Percentiles rank a stretch among this genome's conserved stretches.
Evolutionary conservation across 1,284 basidiomycete species (phyloP).

Genomic region (Xanthoconium separans): DNA sequence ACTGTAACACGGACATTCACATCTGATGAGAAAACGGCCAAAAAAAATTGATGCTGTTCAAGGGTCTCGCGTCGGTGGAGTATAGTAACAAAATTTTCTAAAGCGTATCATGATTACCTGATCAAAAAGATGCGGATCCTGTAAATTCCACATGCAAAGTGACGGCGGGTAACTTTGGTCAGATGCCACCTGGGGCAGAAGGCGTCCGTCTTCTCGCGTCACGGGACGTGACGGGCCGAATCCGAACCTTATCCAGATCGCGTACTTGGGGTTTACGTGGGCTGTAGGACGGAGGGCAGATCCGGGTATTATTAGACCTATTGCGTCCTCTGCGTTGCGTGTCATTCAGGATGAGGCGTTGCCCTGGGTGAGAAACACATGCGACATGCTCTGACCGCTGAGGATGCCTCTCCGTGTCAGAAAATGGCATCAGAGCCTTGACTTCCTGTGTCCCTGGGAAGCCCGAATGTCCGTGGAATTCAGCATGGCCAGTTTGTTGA

Average conservation of each 20-base stretch:
- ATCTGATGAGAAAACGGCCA: conserved; percentile 11
- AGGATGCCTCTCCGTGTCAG: conserved; percentile 6
- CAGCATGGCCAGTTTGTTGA: conserved; percentile 3
- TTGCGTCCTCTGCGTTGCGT: conserved; percentile 12
- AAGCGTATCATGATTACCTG: conserved; percentile 1
- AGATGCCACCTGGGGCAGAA: conserved; percentile 34
- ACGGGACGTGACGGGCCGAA: conserved; percentile 20
- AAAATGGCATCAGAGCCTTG: conserved; percentile 3
- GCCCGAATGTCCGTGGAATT: conserved; percentile 28
- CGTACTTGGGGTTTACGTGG: conserved; percentile 19
- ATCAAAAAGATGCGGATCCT: conserved; percentile 10
- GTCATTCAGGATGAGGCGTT: background rate
- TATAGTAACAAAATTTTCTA: background rate
- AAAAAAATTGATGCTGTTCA: conserved; percentile 8
- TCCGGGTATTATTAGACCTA: conserved; percentile 9
- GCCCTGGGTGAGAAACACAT: conserved; percentile 3
- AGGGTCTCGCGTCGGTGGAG: conserved; percentile 3
- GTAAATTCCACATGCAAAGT: conserved; percentile 12
- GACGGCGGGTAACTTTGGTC: conserved; percentile 8
- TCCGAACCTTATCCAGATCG: conserved; percentile 26
- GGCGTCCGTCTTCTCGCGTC: conserved; percentile 32
- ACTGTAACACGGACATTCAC: conserved; percentile 12
- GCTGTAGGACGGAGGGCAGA: conserved; percentile 19
- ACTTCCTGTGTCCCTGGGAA: conserved; percentile 24
- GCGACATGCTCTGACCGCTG: conserved; percentile 8